These are phyloP conservation scores for Avena insularis DNA, from an alignment of 176 grass and related monocot genomes.

Conservation along the genomic window DNA sequence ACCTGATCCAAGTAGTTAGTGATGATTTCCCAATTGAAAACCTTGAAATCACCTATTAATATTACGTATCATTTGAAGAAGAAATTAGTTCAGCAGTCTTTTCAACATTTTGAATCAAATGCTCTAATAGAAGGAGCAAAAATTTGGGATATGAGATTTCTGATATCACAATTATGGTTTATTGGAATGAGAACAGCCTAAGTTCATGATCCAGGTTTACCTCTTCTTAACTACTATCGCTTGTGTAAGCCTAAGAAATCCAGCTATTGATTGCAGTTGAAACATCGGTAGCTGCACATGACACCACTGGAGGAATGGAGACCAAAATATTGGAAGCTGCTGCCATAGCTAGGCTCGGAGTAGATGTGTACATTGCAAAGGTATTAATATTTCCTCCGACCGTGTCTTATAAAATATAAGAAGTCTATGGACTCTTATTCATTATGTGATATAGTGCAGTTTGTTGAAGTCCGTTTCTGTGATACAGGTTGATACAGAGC, in stretches of 20 bases:
- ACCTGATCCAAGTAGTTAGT: conserved; percentile 31
- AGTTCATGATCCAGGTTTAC: conserved; percentile 26
- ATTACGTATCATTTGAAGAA: neutral
- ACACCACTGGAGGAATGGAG: conserved; percentile 95
- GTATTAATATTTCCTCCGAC: conserved; percentile 27
- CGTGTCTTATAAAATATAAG: neutral
- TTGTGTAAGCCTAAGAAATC: conserved; percentile 39
- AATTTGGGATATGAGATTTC: neutral
- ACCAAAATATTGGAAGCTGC: conserved; percentile 93
- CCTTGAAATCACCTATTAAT: neutral
- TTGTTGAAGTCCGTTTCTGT: conserved; percentile 9
- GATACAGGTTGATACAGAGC: conserved; percentile 72
- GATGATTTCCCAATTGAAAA: neutral
- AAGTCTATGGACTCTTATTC: neutral
- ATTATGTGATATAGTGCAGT: neutral
- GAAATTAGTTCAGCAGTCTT: neutral
- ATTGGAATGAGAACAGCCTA: neutral
- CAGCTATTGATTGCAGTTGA: conserved; percentile 58
- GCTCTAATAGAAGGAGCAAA: neutral
- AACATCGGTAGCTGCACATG: conserved; percentile 89
- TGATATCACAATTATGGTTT: neutral
- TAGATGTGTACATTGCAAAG: conserved; percentile 93
- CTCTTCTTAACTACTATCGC: conserved; percentile 9
- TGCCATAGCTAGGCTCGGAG: conserved; percentile 78
- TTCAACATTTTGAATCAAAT: conserved; percentile 23